Base-by-base conservation (phyloP, 1,284 basidiomycete species). In the Agroathelia rolfsii region DNA sequence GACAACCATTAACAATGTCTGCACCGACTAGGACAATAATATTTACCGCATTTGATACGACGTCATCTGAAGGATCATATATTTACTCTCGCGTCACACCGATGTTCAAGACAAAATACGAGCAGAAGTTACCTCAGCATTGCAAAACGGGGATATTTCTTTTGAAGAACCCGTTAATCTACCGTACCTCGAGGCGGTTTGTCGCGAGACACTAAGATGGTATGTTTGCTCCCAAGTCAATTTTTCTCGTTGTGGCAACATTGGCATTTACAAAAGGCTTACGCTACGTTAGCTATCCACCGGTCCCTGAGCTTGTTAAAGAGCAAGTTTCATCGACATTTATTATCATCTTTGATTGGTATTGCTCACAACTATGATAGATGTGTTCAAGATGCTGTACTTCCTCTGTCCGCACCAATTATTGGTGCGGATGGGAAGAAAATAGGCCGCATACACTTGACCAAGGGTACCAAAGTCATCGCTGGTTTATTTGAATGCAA, bases 41-140 rank as follows among this genome's bases (percentile, higher is more conserved):
- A 13, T 56, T 63, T 40, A 55, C 52, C 27, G 59, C 52, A 5
- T 50, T 48, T 34, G 63, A 59, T 36, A 64, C 61, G 4, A 56
- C 56, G 2, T 55, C 58, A 3, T 44, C 43, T 6, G 56, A 25
- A 58, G 58, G n/a, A 51, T 56, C 19, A 36, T 65, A 11, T 50
- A 59, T 36, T 40, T 58, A 32, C 44, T 65, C 11, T 41, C 53
- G 0, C 35, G 41, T 13, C 45, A 47, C 38, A 56, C 50, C 3
- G 52, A 57, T 6, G 51, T 49, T n/a, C 61, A 63, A 41, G 45
- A 45, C 13, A 50, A 47, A 23, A 41, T 65, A 6, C 57, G 60
- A 7, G 36, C 38, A n/a, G 59, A 64, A 36, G 44, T 61, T 14
- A 39, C 40, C 17, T 34, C 47, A 9, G 52, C 56, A 12, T 49